Base-by-base conservation (phyloP, 2,329 filamentous ascomycete genomes). In the Scorias spongiosa region DNA sequence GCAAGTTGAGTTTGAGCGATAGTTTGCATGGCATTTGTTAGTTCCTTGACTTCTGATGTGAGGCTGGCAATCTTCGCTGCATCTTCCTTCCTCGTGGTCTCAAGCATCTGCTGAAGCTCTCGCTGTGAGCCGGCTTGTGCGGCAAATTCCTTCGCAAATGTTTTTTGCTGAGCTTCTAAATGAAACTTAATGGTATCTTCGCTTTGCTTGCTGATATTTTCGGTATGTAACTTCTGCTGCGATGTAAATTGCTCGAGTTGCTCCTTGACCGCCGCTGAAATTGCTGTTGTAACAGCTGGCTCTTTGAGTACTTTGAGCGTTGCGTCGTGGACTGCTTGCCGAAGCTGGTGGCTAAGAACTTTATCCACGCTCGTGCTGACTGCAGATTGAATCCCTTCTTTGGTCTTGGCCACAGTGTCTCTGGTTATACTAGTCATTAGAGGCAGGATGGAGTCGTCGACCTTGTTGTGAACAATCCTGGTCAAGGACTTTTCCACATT, bases 401-500 rank as follows among this genome's bases (percentile, higher is more conserved):
- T 48, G 82, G 80, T 44, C 38, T 40, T 17, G 12, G 2, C 38
- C 26, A 94, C 71, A 4, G 80, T 74, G 48, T 77, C 75, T 39
- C 76, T 71, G 11, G 84, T 78, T 37, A 80, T 70, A 42, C 79
- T 73, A 36, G 78, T 74, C 45, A 96, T 68, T 29, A 79, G 71
- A 10, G 91, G 89, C 42, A 94, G 69, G 39, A 95, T 76, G 11
- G 78, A 72, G 44, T 78, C 72, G 48, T 84, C 75, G 51, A 94
- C 84, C 60, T 83, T 82, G 40, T 78, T 73, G 40, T 77, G 75
- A 42, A 94, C 80, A 52, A 93, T 84, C 48, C 78, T 79, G 48
- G 78, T 72, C 32, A 95, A 72, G 17, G 84, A 84, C 54, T 82
- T 80, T 61, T 85, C 80, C 18, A 84, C 75, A 45, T 84, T 84